Evolutionary conservation across 2,329 filamentous ascomycete species (phyloP), one percentile per base, ranked within the genome.

Genomic region (Conoideocrella luteorostrata): DNA sequence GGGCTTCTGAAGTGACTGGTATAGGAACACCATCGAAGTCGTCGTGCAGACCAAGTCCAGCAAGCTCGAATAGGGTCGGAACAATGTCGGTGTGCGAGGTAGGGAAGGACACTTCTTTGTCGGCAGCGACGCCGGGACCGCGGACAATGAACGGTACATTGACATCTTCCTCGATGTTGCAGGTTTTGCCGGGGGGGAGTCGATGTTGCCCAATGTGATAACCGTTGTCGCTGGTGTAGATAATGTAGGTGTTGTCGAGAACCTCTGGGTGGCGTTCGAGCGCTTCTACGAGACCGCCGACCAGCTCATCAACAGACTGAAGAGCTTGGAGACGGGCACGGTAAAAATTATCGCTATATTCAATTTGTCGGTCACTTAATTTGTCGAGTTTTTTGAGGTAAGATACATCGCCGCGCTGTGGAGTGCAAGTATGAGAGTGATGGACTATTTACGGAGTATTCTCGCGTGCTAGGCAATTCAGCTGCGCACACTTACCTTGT

Each of bases 31-130:
- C 79, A 43, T 83, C 79, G 52, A 82, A 78, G 36, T 79, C 73
- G 0, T 62, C 51, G 0, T 70, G 64, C 3, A 67, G 51, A 1
- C 65, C 57, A 2, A 64, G 62, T 1, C 70, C 67, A 0, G 64
- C 69, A 2, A 64, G 47, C 17, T 67, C 59, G 28, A 83, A 65
- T 9, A 84, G 57, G 0, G 80, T 84, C 0, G 81, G 80, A 1
- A 76, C 78, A 2, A 85, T 60, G 51, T 84, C 81, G 3, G 80
- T 74, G 52, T 85, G 82, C 0, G 78, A 75, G 0, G 77, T 82
- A 2, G 77, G 69, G 2, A 67, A 62, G 9, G 70, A 60, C 15
- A 67, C 65, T 1, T 57, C 57, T 4, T 55, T 44, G 0, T 64
- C 65, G 15, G 65, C 53, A 0, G 70, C 59, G 2, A 82, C 57